These are phyloP conservation scores for Aspergillus cristatus DNA, from an alignment of 495 filamentous ascomycete species.

Conservation along the genomic window DNA sequence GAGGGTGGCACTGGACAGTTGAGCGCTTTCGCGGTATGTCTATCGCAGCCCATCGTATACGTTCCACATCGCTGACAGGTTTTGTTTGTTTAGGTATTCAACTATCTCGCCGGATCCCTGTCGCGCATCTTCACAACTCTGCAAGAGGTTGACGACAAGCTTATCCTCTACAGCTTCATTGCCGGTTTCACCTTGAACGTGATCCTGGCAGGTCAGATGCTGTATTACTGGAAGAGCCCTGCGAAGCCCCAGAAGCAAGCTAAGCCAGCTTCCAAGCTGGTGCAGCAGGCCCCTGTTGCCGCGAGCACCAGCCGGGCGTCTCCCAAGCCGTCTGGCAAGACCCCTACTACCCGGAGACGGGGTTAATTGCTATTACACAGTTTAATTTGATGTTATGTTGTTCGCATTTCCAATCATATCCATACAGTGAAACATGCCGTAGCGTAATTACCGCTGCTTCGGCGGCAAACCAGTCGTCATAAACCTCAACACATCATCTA, in stretches of 20 bases:
- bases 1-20: conserved; percentile 88
- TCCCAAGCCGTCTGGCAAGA: conserved; percentile 23
- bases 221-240: conserved; percentile 89
- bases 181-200: conserved; percentile 81
- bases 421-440: too few relatives aligned
- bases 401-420: conserved; percentile 6
- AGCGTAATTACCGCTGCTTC: conserved; percentile 15
- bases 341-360: conserved; percentile 41
- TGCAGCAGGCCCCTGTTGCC: conserved; percentile 24
- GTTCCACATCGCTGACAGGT: not conserved
- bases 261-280: conserved; percentile 24
- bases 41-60: not conserved
- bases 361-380: conserved; percentile 23
- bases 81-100: conserved; percentile 65
- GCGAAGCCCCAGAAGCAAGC: conserved; percentile 29
- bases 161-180: conserved; percentile 89
- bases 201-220: conserved; percentile 81
- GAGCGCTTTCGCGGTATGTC: conserved; percentile 86
- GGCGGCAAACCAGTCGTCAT: conserved; percentile 43
- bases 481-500: conserved; percentile 46
- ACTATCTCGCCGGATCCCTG: conserved; percentile 86
- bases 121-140: conserved; percentile 94
- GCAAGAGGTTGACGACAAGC: conserved; percentile 88
- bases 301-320: conserved; percentile 25
- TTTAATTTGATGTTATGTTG: conserved; percentile 8